phyloP scores from a whole-genome alignment of 2,329 filamentous ascomycete species.

The Bipolaris zeicola region DNA sequence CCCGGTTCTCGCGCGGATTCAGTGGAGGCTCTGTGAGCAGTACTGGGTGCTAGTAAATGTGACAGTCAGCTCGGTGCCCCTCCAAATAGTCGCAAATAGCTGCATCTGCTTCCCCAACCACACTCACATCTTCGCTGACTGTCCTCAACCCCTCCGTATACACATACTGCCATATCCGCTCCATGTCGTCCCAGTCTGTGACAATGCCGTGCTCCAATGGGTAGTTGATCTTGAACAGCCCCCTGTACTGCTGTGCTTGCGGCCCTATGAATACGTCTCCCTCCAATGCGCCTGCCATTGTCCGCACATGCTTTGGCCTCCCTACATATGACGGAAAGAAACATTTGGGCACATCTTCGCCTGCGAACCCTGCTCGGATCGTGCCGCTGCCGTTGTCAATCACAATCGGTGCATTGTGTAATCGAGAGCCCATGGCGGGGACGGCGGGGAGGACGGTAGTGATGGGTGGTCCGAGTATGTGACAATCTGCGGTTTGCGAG shows the following conservation, averaged over 20 bases:
- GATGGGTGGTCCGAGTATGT: background rate
- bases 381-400: constrained; percentile 99
- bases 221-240: constrained; percentile 92
- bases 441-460: background rate
- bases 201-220: constrained; percentile 97
- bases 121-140: constrained; percentile 86
- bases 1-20: constrained; percentile 93
- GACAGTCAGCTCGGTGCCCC: constrained; percentile 18
- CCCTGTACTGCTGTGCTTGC: constrained; percentile 86
- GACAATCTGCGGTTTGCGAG: background rate
- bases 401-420: constrained; percentile 98
- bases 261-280: constrained; percentile 97
- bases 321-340: constrained; percentile 98
- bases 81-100: constrained; percentile 12
- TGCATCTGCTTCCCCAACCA: background rate
- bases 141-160: constrained; percentile 97
- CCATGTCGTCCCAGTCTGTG: constrained; percentile 99
- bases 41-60: constrained; percentile 75
- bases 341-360: constrained; percentile 93
- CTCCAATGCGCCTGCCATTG: constrained; percentile 94
- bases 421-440: constrained; percentile 65
- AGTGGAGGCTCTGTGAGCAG: constrained; percentile 94
- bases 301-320: constrained; percentile 90
- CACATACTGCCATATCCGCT: constrained; percentile 98
- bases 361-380: constrained; percentile 94